Conservation (phyloP, 163 green algal genomes). For the Volvox carteri region DNA sequence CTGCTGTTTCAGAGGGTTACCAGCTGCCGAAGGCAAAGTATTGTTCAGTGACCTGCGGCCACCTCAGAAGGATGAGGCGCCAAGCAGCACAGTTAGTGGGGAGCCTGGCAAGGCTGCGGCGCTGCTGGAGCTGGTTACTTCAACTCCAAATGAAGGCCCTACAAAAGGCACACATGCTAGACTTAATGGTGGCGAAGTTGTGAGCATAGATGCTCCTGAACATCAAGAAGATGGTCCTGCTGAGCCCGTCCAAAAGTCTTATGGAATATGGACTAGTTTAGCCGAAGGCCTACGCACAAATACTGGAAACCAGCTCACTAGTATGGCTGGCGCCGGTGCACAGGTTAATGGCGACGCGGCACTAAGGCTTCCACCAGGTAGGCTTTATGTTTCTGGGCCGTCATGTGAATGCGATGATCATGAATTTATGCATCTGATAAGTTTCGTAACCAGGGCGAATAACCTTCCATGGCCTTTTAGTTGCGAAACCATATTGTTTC, state of each 20-base stretch:
- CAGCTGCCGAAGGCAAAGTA: neutral
- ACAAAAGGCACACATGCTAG: neutral
- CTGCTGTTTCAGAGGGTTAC: constrained; percentile 18
- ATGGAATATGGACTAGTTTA: neutral
- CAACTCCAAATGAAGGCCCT: neutral
- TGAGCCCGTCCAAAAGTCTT: neutral
- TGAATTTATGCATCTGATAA: no score
- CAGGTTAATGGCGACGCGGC: neutral
- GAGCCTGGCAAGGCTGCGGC: constrained; percentile 17
- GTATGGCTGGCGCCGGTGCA: neutral
- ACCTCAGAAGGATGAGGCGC: neutral
- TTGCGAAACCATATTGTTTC: no score
- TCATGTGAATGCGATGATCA: neutral
- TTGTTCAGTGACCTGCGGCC: neutral
- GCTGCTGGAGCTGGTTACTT: neutral
- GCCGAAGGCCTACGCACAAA: neutral
- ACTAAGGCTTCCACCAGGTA: neutral
- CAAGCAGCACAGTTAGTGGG: neutral
- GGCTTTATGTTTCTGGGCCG: neutral
- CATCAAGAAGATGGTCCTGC: neutral
- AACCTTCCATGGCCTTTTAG: no score
- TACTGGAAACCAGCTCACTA: neutral
- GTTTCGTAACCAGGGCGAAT: no score
- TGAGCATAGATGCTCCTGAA: neutral
- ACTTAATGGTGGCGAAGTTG: neutral